Evolutionary conservation across 306 rosid genomes (phyloP), one percentile per base, ranked within the genome.

Genomic region (Malus sieversii): DNA sequence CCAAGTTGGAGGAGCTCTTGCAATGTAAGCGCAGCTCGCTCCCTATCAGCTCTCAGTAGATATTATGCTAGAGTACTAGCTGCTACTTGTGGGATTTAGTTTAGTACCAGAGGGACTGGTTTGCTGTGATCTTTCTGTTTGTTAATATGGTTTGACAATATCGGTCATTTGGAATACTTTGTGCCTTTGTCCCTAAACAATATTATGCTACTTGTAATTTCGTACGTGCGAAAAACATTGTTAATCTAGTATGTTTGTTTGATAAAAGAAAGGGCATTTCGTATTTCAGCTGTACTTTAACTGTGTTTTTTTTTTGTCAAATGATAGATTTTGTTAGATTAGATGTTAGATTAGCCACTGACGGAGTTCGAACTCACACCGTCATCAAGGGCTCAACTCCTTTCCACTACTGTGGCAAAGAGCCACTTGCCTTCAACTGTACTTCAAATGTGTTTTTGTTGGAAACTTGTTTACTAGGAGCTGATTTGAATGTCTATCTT

Each of bases 1-100:
- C 75, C 72, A 84, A 66, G 69, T 71, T 15, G 90, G 88, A 14
- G 9, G 22, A 61, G 76, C 73, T 5, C 9, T 79, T 1, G 71
- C 82, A 15, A 12, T 75, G 44, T 85, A 81, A 82, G 75, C 70
- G 44, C 29, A 63, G 35, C 60, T 69, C 33, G 59, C 65, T 10
- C 42, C 35, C 25, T 44, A 15, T 30, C 52, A 57, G 53, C 48
- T 27, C 53, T n/a, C 40, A 60, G 67, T 13, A 73, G 52, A 53
- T 75, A 6, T 45, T 15, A 38, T 40, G 57, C 61, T 5, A 15
- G 42, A 44, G 4, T 60, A 52, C 19, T 55, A 46, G 27, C 29
- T 20, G 18, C 67, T n/a, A 40, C 60, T 66, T 65, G 55, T 32
- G 23, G 16, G 29, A 52, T 35, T 76, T 8, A 55, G 23, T 29